Evolutionary conservation across 2,329 filamentous ascomycete species (phyloP).

Genomic region (Pseudogymnoascus sp.): DNA sequence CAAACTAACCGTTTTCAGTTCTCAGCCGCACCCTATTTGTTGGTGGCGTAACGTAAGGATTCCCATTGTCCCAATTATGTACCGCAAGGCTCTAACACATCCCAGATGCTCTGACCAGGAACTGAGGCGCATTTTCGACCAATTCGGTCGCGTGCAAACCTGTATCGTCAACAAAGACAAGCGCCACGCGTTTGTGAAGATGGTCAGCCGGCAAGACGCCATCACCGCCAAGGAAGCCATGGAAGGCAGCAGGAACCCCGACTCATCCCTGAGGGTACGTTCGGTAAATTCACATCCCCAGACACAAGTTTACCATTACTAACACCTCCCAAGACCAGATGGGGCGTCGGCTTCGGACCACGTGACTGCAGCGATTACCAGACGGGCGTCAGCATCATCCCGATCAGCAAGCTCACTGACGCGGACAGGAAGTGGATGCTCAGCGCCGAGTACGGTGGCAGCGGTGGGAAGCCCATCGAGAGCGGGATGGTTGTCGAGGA

Average conservation of each 20-base stretch:
- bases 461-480: conserved; percentile 74
- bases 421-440: conserved; percentile 97
- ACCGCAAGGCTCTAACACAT: conserved; percentile 24
- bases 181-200: conserved; percentile 97
- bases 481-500: conserved; percentile 87
- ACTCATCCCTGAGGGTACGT: conserved; percentile 40
- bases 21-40: conserved; percentile 93
- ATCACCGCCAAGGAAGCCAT: conserved; percentile 79
- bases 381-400: conserved; percentile 87
- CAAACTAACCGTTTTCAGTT: conserved; percentile 43
- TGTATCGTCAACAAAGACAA: conserved; percentile 99
- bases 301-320: background rate
- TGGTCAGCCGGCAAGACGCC: conserved; percentile 84
- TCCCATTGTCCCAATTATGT: conserved; percentile 11
- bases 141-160: conserved; percentile 84
- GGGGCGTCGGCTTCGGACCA: conserved; percentile 96
- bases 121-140: conserved; percentile 71
- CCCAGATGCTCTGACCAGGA: conserved; percentile 69
- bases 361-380: conserved; percentile 95
- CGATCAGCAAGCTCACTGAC: conserved; percentile 86
- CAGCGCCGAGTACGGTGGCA: conserved; percentile 87
- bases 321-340: conserved; percentile 60
- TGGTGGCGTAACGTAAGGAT: conserved; percentile 79
- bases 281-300: conserved; percentile 13
- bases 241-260: conserved; percentile 68